Percentiles rank a stretch among this genome's conserved stretches.
phyloP scores from a whole-genome alignment of 176 grass and related monocot genomes.

The Hyparrhenia diplandra region DNA sequence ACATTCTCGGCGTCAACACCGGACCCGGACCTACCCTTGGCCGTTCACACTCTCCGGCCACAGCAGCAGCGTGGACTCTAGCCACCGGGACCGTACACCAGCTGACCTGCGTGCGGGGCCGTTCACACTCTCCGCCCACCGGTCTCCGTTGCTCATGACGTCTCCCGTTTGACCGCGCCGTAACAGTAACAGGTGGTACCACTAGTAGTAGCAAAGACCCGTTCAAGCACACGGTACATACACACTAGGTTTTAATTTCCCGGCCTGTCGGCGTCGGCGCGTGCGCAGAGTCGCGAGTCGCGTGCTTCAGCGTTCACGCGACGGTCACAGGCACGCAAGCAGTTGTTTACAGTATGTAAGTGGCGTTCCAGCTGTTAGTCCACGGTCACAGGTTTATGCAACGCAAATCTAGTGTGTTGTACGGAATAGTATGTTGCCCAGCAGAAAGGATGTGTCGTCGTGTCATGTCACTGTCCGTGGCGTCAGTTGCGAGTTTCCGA shows the following conservation, averaged over 20 bases:
- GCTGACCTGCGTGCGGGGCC: conserved; percentile 7
- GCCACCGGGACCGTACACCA: neutral
- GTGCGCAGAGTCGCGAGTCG: no score
- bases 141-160: neutral
- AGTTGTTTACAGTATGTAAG: no score
- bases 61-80: neutral
- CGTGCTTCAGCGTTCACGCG: no score
- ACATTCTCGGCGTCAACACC: neutral
- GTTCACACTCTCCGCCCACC: no score
- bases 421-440: no score
- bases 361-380: neutral
- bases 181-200: no score
- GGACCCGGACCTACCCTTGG: neutral
- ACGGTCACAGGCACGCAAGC: no score
- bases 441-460: no score
- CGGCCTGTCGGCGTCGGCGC: neutral
- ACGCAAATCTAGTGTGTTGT: no score
- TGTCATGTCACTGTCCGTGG: no score
- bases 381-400: neutral
- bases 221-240: neutral
- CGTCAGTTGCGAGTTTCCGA: no score
- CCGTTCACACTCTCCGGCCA: neutral
- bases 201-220: neutral
- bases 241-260: neutral
- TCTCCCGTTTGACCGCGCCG: neutral